These are phyloP conservation scores for Cyberlindnera bimundalis DNA, from an alignment of 805 yeast genomes.

Conservation along the genomic window DNA sequence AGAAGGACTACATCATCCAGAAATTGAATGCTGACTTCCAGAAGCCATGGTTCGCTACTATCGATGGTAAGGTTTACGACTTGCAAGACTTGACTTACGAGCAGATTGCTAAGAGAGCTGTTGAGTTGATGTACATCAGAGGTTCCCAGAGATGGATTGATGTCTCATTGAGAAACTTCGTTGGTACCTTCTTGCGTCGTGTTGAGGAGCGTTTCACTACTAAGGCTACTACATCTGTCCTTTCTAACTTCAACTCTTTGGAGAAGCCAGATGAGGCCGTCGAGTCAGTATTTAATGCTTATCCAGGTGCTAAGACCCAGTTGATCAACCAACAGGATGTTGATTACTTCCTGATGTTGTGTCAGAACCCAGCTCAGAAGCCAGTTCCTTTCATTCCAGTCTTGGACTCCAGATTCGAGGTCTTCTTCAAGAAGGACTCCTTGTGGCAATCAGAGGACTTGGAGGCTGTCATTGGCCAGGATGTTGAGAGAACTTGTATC, in stretches of 20 bases:
- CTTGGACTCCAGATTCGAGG: conserved; percentile 89
- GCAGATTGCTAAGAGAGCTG: conserved; percentile 82
- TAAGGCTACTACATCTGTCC: conserved; percentile 54
- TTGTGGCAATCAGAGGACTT: conserved; percentile 98
- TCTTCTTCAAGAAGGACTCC: conserved; percentile 97
- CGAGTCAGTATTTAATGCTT: conserved; percentile 58
- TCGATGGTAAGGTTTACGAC: conserved; percentile 75
- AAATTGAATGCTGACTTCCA: conserved; percentile 92
- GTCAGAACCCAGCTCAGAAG: conserved; percentile 83
- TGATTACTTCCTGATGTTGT: conserved; percentile 83
- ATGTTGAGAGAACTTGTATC: conserved; percentile 98
- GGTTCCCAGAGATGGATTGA: conserved; percentile 87
- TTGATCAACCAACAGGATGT: conserved; percentile 92
- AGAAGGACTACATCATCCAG: conserved; percentile 81
- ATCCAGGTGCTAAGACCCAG: conserved; percentile 75
- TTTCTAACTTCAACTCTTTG: conserved; percentile 71
- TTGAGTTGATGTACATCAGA: conserved; percentile 83
- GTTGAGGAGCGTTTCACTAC: conserved; percentile 92
- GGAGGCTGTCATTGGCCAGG: conserved; percentile 93
- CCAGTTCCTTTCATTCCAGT: conserved; percentile 98
- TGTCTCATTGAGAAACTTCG: conserved; percentile 74
- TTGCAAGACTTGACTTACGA: conserved; percentile 93
- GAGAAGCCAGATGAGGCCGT: conserved; percentile 61
- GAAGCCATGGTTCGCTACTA: conserved; percentile 94
- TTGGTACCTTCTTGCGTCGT: conserved; percentile 85